These are phyloP conservation scores for Camelina laxa DNA, from an alignment of 345 rosid species.

Conservation along the genomic window DNA sequence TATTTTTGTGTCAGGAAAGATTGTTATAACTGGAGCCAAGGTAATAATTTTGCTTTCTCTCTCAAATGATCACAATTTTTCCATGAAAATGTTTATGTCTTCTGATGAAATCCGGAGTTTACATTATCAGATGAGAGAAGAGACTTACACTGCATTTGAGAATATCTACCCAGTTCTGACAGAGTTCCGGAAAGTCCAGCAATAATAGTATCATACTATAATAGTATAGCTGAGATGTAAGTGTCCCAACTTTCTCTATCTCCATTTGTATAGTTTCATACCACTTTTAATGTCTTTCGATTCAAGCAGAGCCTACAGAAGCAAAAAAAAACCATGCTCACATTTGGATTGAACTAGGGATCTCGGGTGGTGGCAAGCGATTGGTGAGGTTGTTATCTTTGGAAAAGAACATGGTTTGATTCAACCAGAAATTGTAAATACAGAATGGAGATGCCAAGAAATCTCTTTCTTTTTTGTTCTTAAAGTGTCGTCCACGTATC, in stretches of 20 bases:
- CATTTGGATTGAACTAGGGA: conserved; percentile 34
- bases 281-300: conserved; percentile 14
- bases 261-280: not conserved
- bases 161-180: conserved; percentile 87
- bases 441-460: conserved; percentile 33
- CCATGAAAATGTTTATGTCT: conserved; percentile 7
- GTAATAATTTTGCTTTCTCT: conserved; percentile 40
- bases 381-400: conserved; percentile 25
- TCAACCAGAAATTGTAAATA: conserved; percentile 40
- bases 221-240: no score
- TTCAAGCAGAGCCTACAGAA: conserved; percentile 29
- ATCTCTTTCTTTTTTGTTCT: conserved; percentile 18
- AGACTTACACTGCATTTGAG: conserved; percentile 82
- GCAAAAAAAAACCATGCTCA: not conserved
- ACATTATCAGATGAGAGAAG: conserved; percentile 63
- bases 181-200: conserved; percentile 57
- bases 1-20: conserved; percentile 87
- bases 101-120: conserved; percentile 27
- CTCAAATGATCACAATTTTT: not conserved
- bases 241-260: not conserved
- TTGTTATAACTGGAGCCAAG: conserved; percentile 98
- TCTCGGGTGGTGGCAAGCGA: conserved; percentile 28
- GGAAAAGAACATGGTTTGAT: conserved; percentile 32
- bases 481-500: conserved; percentile 5
- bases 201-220: conserved; percentile 37